Evolutionary conservation across 2,329 filamentous ascomycete species (phyloP).

Genomic region (Diplodia seriata): DNA sequence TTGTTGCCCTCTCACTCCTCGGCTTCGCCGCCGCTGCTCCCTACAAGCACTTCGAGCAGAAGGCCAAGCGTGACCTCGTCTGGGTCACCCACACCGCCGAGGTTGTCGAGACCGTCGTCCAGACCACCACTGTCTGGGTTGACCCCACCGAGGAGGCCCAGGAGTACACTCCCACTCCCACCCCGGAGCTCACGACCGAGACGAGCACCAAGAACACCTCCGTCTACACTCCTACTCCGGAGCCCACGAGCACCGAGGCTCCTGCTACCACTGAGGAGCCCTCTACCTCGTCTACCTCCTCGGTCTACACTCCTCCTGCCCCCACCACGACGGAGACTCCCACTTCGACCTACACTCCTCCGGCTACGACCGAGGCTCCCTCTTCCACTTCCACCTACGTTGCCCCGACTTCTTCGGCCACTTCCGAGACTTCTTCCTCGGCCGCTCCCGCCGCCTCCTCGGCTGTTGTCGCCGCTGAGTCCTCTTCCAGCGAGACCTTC

Average conservation of each 20-base stretch:
- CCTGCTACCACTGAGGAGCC: too few relatives aligned
- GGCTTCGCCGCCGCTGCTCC: conserved; percentile 45
- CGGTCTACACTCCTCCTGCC: neutral
- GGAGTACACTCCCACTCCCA: conserved; percentile 38
- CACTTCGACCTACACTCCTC: conserved; percentile 31
- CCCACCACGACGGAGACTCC: neutral
- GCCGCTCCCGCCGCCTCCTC: too few relatives aligned
- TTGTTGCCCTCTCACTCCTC: conserved; percentile 46
- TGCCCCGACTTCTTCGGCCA: conserved; percentile 8
- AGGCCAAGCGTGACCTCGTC: conserved; percentile 45
- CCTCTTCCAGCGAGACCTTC: too few relatives aligned
- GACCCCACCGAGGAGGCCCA: conserved; percentile 35
- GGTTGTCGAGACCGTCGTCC: conserved; percentile 44
- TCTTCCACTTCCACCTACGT: conserved; percentile 27
- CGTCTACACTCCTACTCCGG: conserved; percentile 38
- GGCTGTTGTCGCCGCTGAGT: conserved; percentile 26
- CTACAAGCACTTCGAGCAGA: conserved; percentile 18
- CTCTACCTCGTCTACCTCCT: neutral
- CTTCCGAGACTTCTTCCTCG: too few relatives aligned
- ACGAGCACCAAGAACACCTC: conserved; percentile 28
- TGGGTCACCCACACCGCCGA: conserved; percentile 43
- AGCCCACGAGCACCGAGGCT: conserved; percentile 17
- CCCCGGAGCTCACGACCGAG: conserved; percentile 36
- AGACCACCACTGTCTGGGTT: conserved; percentile 48
- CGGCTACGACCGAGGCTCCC: conserved; percentile 20